Evolutionary conservation across 768 basidiomycete genomes (phyloP), one percentile per base, ranked within the genome.

Genomic region (Leccinum incarnatum): DNA sequence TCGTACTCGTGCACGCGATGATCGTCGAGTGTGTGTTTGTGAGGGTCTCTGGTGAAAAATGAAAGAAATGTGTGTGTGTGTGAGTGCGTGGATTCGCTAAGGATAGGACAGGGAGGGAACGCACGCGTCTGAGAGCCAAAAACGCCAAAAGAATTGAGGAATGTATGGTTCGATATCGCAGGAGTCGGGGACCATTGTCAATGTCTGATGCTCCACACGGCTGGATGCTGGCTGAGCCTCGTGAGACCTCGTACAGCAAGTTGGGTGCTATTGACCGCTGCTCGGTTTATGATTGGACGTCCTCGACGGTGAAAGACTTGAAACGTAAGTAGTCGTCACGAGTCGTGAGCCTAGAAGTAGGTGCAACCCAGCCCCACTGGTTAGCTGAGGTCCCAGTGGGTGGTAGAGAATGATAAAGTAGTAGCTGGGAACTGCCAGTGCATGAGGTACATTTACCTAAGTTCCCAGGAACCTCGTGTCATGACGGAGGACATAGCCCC

Each of bases 1-100:
- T 84, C 77, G 60, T 83, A 84, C 3, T 78, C 65, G 62, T 85
- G 83, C 32, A 85, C 63, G 30, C 82, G 73, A 64, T 64, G 78
- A 66, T 62, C 75, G 61, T 58, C 74, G 60, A 64, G 53, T 59
- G 68, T 64, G 66, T 68, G 67, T 47, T 68, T 74, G 34, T 55
- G 66, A n/a, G 64, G 60, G 55, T 69, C 69, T n/a, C 72, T 72
- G 56, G 2, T 34, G 4, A 19, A 19, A 42, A 42, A 19, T 19
- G n/a, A 42, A 25, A 32, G 46, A 49, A 59, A 54, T n/a, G 12
- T 30, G 32, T n/a, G 30, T 14, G 32, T 14, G 4, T 11, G 29
- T 49, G 11, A 15, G 47, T 17, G n/a, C 14, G 0, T 19, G n/a
- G 4, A 19, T 32, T 21, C 3, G n/a, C 5, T 1, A 17, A 11